A percentile compares a stretch with the other conserved stretches of the same genome.
These are phyloP conservation scores for Neoascochyta sp. DNA, from an alignment of 2,329 filamentous ascomycete genomes.

Conservation along the genomic window DNA sequence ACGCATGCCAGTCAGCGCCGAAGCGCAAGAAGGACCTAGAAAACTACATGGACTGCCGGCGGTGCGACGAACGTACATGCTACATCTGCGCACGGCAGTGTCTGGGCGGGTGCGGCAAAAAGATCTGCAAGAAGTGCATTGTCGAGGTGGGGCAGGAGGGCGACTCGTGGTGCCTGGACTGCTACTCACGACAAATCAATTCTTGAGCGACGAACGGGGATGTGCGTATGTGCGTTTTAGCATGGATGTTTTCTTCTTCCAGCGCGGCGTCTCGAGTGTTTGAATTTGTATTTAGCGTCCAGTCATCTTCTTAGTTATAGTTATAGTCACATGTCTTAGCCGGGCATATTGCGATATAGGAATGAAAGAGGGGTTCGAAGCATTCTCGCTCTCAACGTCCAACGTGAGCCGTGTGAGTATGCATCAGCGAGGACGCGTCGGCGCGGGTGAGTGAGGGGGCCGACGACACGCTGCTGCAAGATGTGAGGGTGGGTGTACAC, in stretches of 20 bases:
- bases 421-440: too few relatives aligned
- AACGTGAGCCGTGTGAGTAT: too few relatives aligned
- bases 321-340: too few relatives aligned
- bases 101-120: conserved; percentile 46
- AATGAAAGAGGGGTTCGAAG: too few relatives aligned
- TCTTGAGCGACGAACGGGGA: conserved; percentile 5
- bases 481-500: too few relatives aligned
- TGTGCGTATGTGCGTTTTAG: neutral
- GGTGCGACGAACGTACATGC: conserved; percentile 61
- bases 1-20: conserved; percentile 64
- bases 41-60: conserved; percentile 61
- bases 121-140: conserved; percentile 66
- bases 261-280: conserved; percentile 10
- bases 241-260: conserved; percentile 3
- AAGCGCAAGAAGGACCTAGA: conserved; percentile 64
- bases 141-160: conserved; percentile 62
- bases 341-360: too few relatives aligned
- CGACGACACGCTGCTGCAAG: too few relatives aligned
- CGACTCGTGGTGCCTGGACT: conserved; percentile 64
- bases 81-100: conserved; percentile 67
- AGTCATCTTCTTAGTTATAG: too few relatives aligned
- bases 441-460: too few relatives aligned
- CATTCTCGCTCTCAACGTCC: too few relatives aligned
- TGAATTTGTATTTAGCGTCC: conserved; percentile 2
- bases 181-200: conserved; percentile 37